phyloP scores from a whole-genome alignment of 495 filamentous ascomycete species.

The Staphylotrichum longicolle region DNA sequence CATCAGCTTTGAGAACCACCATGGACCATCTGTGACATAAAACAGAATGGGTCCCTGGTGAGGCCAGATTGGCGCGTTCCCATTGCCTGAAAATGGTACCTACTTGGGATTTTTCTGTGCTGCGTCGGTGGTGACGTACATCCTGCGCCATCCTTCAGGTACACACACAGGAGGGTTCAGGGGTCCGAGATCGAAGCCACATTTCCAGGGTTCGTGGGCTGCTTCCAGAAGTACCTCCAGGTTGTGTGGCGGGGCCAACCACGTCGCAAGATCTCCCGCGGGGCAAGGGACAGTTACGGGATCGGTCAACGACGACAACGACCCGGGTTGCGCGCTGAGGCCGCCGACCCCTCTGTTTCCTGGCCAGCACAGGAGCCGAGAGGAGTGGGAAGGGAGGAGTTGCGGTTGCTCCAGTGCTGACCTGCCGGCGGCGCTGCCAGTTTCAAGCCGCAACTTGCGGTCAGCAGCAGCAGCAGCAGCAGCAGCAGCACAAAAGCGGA shows the following conservation, averaged over 20 bases:
- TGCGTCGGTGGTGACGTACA: background rate
- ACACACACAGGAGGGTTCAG: background rate
- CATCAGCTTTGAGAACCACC: constrained; percentile 10
- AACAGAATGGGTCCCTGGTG: background rate
- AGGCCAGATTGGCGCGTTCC: background rate
- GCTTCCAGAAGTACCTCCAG: background rate
- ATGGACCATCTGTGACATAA: background rate
- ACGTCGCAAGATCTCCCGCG: background rate
- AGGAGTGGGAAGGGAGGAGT: background rate
- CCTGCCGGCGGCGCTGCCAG: constrained; percentile 9
- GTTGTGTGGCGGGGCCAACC: background rate
- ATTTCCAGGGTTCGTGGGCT: background rate
- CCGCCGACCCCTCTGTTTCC: constrained; percentile 11
- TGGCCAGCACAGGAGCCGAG: background rate
- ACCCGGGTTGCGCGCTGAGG: constrained; percentile 11
- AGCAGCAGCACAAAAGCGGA: constrained; percentile 6
- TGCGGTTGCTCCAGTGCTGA: background rate
- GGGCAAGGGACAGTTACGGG: background rate
- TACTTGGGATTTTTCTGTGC: background rate
- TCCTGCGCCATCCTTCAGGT: no score
- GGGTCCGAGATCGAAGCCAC: background rate
- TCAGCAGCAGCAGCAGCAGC: constrained; percentile 16
- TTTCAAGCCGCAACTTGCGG: constrained; percentile 24
- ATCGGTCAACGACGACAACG: constrained; percentile 4
- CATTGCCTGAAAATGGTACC: background rate